These are phyloP conservation scores for Immersiporthe knoxdaviesiana DNA, from an alignment of 2,329 filamentous ascomycete species.

Conservation along the genomic window DNA sequence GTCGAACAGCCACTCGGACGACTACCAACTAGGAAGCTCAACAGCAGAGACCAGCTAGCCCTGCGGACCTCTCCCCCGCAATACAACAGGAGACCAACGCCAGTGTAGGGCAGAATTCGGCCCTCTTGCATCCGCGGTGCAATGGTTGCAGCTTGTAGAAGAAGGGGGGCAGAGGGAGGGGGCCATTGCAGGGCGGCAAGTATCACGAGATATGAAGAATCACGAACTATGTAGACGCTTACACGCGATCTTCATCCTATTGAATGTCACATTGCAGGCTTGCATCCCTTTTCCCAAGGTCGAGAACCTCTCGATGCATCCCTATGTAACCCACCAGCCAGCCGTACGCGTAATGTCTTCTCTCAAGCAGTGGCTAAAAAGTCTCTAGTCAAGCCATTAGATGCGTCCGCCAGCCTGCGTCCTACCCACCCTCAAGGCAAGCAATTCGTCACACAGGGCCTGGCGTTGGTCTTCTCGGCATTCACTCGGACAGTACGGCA, in stretches of 20 bases:
- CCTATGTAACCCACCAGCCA: not conserved
- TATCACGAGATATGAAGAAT: too few species aligned
- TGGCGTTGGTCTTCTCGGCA: not conserved
- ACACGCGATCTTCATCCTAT: too few species aligned
- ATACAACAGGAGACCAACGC: not conserved
- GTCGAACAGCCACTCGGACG: not conserved
- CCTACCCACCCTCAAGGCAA: not conserved
- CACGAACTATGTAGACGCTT: too few species aligned
- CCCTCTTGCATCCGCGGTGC: not conserved
- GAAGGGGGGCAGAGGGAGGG: too few species aligned
- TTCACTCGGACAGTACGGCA: conserved; percentile 5
- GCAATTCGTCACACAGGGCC: not conserved
- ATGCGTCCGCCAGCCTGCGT: not conserved
- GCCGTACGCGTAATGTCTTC: not conserved
- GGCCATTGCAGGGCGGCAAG: not conserved
- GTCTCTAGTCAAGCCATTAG: not conserved
- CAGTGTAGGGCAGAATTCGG: not conserved
- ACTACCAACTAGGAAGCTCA: not conserved
- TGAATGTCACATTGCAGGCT: not conserved
- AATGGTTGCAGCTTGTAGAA: not conserved
- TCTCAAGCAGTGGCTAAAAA: not conserved
- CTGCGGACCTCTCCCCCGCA: not conserved
- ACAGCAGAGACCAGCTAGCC: not conserved
- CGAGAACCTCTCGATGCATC: not conserved
- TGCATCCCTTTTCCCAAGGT: not conserved